Base-by-base conservation (phyloP, 1,284 basidiomycete species). In the Cutaneotrichosporon mucoides region DNA sequence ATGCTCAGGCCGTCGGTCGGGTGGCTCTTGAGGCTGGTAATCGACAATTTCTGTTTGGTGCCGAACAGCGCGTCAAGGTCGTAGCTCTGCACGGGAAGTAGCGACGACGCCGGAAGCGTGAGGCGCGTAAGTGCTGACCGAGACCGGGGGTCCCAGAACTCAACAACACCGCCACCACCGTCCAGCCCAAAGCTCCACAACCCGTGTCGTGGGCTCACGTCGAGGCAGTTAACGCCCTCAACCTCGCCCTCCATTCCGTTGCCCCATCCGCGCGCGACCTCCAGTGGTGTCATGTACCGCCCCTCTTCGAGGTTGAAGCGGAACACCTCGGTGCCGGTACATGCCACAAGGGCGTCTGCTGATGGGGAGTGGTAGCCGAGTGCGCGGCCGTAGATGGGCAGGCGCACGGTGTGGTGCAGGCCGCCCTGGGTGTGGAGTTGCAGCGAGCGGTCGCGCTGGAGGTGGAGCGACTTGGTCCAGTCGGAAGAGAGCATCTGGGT, bases 381-480 rank as follows among this genome's bases (percentile, higher is more conserved):
- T 0, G 90, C 84, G 16, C 96, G 88, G 6, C 96, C 96, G 73
- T 96, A 96, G 49, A 86, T 87, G 4, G 96, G 96, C 81, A 99
- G 90, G 61, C 96, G 86, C 5, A 94, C 88, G 33, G 89, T 86
- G 71, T 97, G 92, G 75, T 97, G 92, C 62, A 93, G 86, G 0
- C 92, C 92, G 46, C 89, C 86, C 78, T 99, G 96, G 0, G 91
- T 93, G 75, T 99, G 96, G 4, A 99, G 82, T 73, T 94, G 91
- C 54, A 99, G 78, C 6, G 91, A 90, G n/a, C 96, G 87, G 79
- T 99, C 94, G 52, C 88, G 87, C 83, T 99, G 96, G 1, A 99
- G 84, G 73, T 96, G 94, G 60, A 98, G 83, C n/a, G 89, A 89
- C 79, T 99, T 99, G 13, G 95, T 99, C 96, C 96, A 99, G 81